Evolutionary conservation across 225 moss, liverwort and hornwort species (phyloP).

Genomic region (Rhytidiadelphus loreus): DNA sequence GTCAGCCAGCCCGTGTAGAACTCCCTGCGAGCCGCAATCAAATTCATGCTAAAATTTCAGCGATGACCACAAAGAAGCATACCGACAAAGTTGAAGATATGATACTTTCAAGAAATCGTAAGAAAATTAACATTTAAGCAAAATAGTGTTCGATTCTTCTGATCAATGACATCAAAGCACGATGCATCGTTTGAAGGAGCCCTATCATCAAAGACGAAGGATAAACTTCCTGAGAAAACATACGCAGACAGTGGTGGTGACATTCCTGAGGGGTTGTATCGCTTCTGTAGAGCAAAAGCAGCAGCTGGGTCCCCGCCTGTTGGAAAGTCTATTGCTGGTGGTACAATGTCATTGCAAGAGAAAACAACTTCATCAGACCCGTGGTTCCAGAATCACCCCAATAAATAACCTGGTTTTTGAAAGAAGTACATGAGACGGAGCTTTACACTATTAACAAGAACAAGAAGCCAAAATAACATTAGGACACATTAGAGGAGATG

Average conservation of each 20-base stretch:
- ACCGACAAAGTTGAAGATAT: background rate
- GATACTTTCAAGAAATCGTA: background rate
- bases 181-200: background rate
- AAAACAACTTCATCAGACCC: background rate
- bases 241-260: slow-evolving; percentile 65
- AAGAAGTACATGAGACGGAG: background rate
- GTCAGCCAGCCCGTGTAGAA: slow-evolving; percentile 90
- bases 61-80: background rate
- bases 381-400: background rate
- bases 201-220: background rate
- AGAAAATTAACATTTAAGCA: background rate
- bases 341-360: slow-evolving; percentile 6
- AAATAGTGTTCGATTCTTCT: background rate
- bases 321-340: slow-evolving; percentile 72
- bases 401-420: background rate
- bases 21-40: slow-evolving; percentile 37
- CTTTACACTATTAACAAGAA: background rate
- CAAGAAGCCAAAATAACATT: background rate
- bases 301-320: slow-evolving; percentile 57
- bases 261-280: slow-evolving; percentile 46
- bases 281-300: slow-evolving; percentile 65
- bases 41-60: background rate
- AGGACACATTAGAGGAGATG: background rate
- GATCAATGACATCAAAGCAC: background rate
- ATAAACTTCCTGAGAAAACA: background rate